Evolutionary conservation across 331 rosid species (phyloP).

Genomic region (Arachis monticola): DNA sequence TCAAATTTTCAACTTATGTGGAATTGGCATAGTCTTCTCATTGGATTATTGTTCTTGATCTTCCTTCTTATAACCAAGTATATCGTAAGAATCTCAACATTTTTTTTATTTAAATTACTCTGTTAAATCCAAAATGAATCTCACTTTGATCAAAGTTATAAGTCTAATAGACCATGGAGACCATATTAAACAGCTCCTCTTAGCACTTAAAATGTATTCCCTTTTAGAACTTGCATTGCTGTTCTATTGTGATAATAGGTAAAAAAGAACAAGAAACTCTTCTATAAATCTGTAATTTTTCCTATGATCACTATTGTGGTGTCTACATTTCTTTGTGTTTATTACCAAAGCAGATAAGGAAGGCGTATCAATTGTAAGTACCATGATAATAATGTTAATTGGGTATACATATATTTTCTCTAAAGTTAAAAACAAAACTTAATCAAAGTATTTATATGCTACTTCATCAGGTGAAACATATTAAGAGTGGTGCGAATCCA

Average conservation of each 20-base stretch:
- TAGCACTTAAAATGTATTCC: too few species aligned
- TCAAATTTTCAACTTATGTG: constrained; percentile 52
- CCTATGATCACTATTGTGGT: constrained; percentile 74
- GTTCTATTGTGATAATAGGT: constrained; percentile 47
- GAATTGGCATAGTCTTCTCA: constrained; percentile 85
- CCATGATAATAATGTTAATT: background rate
- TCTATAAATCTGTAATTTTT: constrained; percentile 83
- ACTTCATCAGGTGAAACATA: constrained; percentile 58
- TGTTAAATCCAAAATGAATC: too few species aligned
- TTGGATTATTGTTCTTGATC: constrained; percentile 67
- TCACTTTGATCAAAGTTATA: too few species aligned
- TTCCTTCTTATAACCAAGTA: constrained; percentile 67
- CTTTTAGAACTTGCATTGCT: background rate
- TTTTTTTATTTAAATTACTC: too few species aligned
- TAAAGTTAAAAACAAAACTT: background rate
- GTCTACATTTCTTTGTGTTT: constrained; percentile 67
- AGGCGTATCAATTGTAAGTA: constrained; percentile 82
- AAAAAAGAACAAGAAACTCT: constrained; percentile 65
- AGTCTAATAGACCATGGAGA: too few species aligned
- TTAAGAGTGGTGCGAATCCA: constrained; percentile 73
- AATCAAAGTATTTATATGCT: background rate
- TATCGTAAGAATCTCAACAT: constrained; percentile 53
- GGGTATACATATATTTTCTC: background rate
- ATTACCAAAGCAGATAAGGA: constrained; percentile 77
- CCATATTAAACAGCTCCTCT: too few species aligned